Evolutionary conservation across 2,329 filamentous ascomycete species (phyloP).

Genomic region (Penicillium sp.): DNA sequence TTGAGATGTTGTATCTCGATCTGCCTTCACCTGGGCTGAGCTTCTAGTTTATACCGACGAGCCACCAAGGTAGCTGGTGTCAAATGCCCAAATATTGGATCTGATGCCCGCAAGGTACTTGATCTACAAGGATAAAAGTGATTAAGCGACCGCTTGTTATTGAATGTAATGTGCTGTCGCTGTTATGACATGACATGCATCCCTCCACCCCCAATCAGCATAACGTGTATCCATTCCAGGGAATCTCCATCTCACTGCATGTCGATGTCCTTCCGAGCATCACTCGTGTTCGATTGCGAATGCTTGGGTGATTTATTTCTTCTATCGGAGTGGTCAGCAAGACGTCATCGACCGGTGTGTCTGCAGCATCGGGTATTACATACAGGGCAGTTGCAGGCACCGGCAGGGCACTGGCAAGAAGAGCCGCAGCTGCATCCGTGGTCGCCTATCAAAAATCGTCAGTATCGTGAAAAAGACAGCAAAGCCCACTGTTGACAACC

Average conservation of each 20-base stretch:
- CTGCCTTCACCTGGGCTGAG: background rate
- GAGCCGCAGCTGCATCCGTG: slow-evolving; percentile 45
- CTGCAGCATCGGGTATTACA: slow-evolving; percentile 13
- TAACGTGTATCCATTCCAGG: background rate
- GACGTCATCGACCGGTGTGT: background rate
- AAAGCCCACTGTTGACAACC: slow-evolving; percentile 6
- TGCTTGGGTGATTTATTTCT: slow-evolving; percentile 25
- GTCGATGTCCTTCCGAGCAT: background rate
- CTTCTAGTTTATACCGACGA: slow-evolving; percentile 2
- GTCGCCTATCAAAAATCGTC: slow-evolving; percentile 26
- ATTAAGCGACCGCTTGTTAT: slow-evolving; percentile 9
- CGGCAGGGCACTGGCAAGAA: slow-evolving; percentile 46
- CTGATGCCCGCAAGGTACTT: slow-evolving; percentile 27
- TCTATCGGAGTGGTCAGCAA: slow-evolving; percentile 7
- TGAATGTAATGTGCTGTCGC: slow-evolving; percentile 9
- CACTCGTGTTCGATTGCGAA: background rate
- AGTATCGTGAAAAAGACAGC: slow-evolving; percentile 7
- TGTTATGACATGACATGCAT: slow-evolving; percentile 4
- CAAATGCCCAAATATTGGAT: slow-evolving; percentile 14
- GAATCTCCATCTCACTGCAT: slow-evolving; percentile 4
- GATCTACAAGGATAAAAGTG: slow-evolving; percentile 19
- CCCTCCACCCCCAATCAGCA: background rate
- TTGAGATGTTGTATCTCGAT: background rate
- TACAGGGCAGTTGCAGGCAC: slow-evolving; percentile 44
- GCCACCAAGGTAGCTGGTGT: slow-evolving; percentile 13